A percentile compares a stretch with the other conserved stretches of the same genome.
Evolutionary conservation across 768 basidiomycete genomes (phyloP).

Genomic region (Collybia nuda): DNA sequence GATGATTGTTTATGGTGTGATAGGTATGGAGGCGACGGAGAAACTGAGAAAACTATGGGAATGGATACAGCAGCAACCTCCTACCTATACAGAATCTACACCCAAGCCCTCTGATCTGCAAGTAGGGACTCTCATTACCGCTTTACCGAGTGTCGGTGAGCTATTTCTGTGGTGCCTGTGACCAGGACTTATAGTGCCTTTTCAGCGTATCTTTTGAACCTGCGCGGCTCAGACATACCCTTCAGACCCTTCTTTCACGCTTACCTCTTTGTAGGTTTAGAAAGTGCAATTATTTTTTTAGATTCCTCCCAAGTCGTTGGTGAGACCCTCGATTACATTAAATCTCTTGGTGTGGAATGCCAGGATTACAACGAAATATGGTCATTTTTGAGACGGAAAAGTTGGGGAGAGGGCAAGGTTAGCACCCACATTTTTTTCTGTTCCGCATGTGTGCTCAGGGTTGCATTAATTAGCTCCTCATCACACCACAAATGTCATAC

Average conservation of each 20-base stretch:
- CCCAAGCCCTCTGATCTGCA: slow-evolving; percentile 64
- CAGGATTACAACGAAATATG: slow-evolving; percentile 77
- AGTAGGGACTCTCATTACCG: slow-evolving; percentile 65
- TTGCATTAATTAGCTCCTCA: too few relatives aligned
- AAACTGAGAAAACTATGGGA: slow-evolving; percentile 73
- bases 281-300: slow-evolving; percentile 72
- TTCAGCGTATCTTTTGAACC: slow-evolving; percentile 82
- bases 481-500: slow-evolving; percentile 74
- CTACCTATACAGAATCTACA: slow-evolving; percentile 60
- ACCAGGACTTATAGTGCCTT: neutral
- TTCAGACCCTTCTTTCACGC: slow-evolving; percentile 91
- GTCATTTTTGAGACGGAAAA: slow-evolving; percentile 70
- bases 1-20: neutral
- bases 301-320: slow-evolving; percentile 64
- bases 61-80: slow-evolving; percentile 66
- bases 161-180: neutral
- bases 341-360: slow-evolving; percentile 52
- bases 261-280: slow-evolving; percentile 73
- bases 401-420: slow-evolving; percentile 81
- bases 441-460: too few relatives aligned
- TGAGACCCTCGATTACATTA: slow-evolving; percentile 58
- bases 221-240: slow-evolving; percentile 88
- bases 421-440: slow-evolving; percentile 9
- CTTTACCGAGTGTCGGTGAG: slow-evolving; percentile 71
- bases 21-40: slow-evolving; percentile 57